phyloP scores from a whole-genome alignment of 208 protist genomes.

The Porcisia hertigi region DNA sequence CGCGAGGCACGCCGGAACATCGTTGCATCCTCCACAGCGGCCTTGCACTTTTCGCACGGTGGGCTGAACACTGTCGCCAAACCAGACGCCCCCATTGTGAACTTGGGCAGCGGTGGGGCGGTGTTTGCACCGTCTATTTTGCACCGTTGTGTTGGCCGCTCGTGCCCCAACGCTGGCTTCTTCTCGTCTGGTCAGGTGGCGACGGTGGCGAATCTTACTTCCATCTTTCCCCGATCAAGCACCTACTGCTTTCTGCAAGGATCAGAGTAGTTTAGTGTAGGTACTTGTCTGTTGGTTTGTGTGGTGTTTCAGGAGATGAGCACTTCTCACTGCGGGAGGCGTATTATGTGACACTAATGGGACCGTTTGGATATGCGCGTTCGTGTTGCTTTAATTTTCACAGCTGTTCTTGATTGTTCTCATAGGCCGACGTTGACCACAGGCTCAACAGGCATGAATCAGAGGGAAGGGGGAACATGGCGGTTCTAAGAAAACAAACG shows the following conservation, averaged over 20 bases:
- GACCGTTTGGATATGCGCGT: not conserved
- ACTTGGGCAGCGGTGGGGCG: constrained; percentile 51
- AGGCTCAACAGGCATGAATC: not conserved
- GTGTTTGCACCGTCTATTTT: constrained; percentile 71
- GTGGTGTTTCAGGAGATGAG: not conserved
- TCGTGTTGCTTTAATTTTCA: not conserved
- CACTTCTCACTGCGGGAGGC: not conserved
- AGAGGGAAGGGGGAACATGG: not conserved
- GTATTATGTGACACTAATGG: not conserved
- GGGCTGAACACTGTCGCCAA: constrained; percentile 73
- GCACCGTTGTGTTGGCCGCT: constrained; percentile 73
- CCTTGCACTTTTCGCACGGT: constrained; percentile 84
- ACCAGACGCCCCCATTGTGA: constrained; percentile 62
- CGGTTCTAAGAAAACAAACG: not conserved
- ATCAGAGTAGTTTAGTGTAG: constrained; percentile 23
- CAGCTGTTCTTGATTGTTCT: not conserved
- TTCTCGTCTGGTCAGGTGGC: constrained; percentile 81
- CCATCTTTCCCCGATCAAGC: constrained; percentile 72
- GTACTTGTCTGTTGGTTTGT: not conserved
- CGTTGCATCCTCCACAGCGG: constrained; percentile 64
- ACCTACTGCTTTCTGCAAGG: constrained; percentile 84
- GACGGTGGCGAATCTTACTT: constrained; percentile 46
- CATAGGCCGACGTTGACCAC: not conserved
- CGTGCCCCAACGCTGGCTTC: constrained; percentile 64
- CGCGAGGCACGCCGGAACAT: constrained; percentile 72